Base-by-base conservation (phyloP, 177 flowering plant genomes). In the Vitis hybrid region DNA sequence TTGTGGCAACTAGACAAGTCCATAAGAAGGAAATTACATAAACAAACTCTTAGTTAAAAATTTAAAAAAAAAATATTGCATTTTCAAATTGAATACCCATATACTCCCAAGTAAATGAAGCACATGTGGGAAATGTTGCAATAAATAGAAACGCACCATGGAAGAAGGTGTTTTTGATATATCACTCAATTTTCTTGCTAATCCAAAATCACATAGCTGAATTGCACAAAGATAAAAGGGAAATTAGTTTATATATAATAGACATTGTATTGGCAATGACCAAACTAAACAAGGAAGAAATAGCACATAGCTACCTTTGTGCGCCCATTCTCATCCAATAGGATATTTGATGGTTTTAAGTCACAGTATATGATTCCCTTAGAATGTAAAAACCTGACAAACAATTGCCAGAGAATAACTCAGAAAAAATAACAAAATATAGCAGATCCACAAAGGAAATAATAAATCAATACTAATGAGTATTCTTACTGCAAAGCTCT, bases 181-280 rank as follows among this genome's bases (percentile, higher is more conserved):
- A 71, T 93, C 98, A 73, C 78, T 83, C 74, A 93, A 71, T 74
- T 82, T 88, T 83, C 97, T 89, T 51, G 99, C 88, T 62, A 95
- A 72, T 72, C 95, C 99, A 81, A 96, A 94, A 80, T 94, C 98
- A 66, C 99, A 96, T 21, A 96, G 87, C 98, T 94, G 88, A 77
- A 76, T 66, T 72, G 19, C 49, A 74, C 61, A 75, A 66, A 40
- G 18, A 56, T 2, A 70, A 21, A 52, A 65, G 9, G 48, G 57
- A 57, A 2, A 14, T 60, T 48, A 52, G 19, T 59, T 59, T 51
- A 62, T 19, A 27, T 10, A 24, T 55, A 2, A 40, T 40, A 40
- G 48, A 40, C 48, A 40, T 40, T 40, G 48, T 40, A 40, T 40
- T 40, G 48, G 48, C 48, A 11, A 61, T 40, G 19, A 58, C 27